phyloP scores from a whole-genome alignment of 768 basidiomycete species.

The Hemileccinum impolitum region DNA sequence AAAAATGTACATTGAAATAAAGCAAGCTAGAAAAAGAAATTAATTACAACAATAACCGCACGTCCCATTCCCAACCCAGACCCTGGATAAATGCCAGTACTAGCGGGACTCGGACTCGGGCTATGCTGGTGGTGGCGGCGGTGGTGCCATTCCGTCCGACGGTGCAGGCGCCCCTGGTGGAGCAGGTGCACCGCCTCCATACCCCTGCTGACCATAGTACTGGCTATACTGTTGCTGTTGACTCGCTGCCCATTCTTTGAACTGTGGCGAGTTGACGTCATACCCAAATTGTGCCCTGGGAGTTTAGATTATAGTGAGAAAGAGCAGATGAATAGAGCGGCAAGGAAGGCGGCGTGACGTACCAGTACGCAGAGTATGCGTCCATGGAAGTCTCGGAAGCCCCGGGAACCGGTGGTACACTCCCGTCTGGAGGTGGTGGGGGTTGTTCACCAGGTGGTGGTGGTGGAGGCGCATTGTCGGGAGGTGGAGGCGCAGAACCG shows the following conservation, averaged over 20 bases:
- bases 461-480: slow-evolving; percentile 39
- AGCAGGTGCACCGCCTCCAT: slow-evolving; percentile 24
- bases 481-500: slow-evolving; percentile 37
- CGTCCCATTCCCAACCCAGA: background rate
- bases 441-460: slow-evolving; percentile 52
- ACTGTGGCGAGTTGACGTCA: slow-evolving; percentile 78
- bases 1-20: slow-evolving; percentile 32
- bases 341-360: slow-evolving; percentile 17
- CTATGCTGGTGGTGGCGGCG: slow-evolving; percentile 28
- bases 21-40: slow-evolving; percentile 25
- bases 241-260: slow-evolving; percentile 74
- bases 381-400: slow-evolving; percentile 42
- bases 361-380: slow-evolving; percentile 62
- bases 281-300: slow-evolving; percentile 81
- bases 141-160: slow-evolving; percentile 15
- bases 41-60: slow-evolving; percentile 17
- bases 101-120: background rate
- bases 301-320: background rate
- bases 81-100: background rate
- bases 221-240: slow-evolving; percentile 69
- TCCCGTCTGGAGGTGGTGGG: slow-evolving; percentile 50
- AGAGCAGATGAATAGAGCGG: background rate
- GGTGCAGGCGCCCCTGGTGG: slow-evolving; percentile 27
- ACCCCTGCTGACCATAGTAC: slow-evolving; percentile 65
- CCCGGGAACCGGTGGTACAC: slow-evolving; percentile 42